Conservation (phyloP, 2,329 filamentous ascomycete genomes). For the Chrysosporium keratinophilum region DNA sequence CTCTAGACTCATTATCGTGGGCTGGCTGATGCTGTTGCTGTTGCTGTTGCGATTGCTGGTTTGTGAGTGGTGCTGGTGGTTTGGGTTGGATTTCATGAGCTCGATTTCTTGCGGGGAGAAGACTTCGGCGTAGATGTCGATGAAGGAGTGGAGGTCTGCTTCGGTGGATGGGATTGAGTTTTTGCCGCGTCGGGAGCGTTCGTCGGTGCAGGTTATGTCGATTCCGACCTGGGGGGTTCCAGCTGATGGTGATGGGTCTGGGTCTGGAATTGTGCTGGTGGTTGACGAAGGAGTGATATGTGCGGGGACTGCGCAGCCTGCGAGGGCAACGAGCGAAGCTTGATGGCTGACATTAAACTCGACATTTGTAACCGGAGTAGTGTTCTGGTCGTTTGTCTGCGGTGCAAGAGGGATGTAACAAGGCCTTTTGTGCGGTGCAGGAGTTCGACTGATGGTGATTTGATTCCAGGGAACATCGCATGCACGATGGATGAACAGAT, state of each 20-base stretch:
- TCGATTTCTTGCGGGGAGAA: constrained; percentile 47
- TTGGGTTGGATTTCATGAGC: constrained; percentile 40
- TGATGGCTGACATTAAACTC: constrained; percentile 60
- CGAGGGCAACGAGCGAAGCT: constrained; percentile 50
- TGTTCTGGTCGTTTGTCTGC: constrained; percentile 6
- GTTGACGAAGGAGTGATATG: too few relatives aligned
- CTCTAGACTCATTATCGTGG: constrained; percentile 22
- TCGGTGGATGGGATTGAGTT: constrained; percentile 36
- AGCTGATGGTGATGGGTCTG: neutral
- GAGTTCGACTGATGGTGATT: constrained; percentile 44
- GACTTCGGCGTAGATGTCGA: constrained; percentile 50
- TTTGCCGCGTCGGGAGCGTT: constrained; percentile 40
- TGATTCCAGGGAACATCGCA: constrained; percentile 48
- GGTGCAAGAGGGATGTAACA: constrained; percentile 39
- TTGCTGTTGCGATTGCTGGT: too few relatives aligned
- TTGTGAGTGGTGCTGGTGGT: too few relatives aligned
- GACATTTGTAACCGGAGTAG: constrained; percentile 25
- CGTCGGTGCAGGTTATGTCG: constrained; percentile 54
- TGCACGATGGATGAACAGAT: constrained; percentile 47
- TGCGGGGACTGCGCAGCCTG: constrained; percentile 36
- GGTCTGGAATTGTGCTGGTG: too few relatives aligned
- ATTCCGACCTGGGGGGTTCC: constrained; percentile 42
- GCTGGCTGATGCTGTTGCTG: neutral
- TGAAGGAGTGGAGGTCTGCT: constrained; percentile 46
- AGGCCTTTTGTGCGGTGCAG: constrained; percentile 41